Base-by-base conservation (phyloP, 768 basidiomycete species). In the Cantharellus anzutake region DNA sequence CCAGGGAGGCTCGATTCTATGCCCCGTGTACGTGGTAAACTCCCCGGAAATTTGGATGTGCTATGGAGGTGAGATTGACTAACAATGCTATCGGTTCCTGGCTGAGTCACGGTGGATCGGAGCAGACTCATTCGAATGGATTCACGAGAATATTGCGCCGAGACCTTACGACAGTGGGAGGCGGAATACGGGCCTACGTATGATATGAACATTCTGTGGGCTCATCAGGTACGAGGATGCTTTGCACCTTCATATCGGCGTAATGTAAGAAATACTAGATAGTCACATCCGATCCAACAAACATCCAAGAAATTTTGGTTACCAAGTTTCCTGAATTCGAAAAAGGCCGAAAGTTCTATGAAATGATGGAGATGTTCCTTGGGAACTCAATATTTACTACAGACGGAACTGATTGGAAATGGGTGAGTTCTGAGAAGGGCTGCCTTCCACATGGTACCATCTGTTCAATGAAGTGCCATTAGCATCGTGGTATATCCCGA, bases 321-420 rank as follows among this genome's bases (percentile, higher is more conserved):
- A 82, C 82, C 3, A 81, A 82, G 0, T 84, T 85, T 65, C 71
- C 73, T 41, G 71, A 77, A 51, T 86, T 86, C 66, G 83, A 80
- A 79, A 75, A 83, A 66, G 83, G 84, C 4, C 78, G 56, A 56
- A 62, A 35, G 29, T 63, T 56, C 37, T 66, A 66, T 59, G 67
- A 44, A 0, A 48, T 59, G 29, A 59, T 40, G 0, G 60, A 65
- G 7, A 57, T 52, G 50, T 68, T 67, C 66, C 72, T 86, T n/a
- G 85, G 85, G 2, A 73, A 77, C 62, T 83, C 84, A 2, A 85
- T 87, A 42, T 87, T 87, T 68, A 85, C 85, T 63, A 76, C 83
- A 14, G 84, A 85, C 67, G 84, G 82, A 64, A 78, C 81, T 69
- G 80, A 38, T 39, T 62, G 55, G 58, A 62, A 56, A 37, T 34